Conservation (phyloP, 805 yeast species). For the Metschnikowia cubensis region DNA sequence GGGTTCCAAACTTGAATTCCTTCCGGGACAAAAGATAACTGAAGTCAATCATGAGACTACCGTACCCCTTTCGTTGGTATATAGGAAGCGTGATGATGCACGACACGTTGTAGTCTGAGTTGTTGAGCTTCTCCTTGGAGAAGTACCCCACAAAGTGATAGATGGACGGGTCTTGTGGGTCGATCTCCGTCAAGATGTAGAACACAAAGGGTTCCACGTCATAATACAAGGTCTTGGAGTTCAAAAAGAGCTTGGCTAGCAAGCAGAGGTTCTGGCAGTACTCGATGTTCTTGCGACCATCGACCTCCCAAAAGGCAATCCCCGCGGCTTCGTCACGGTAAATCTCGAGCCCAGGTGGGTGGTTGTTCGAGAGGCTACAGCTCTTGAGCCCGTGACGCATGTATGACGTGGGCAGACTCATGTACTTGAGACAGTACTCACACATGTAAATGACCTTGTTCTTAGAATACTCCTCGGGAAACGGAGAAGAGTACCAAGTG, state of each 20-base stretch:
- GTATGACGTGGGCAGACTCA: constrained; percentile 61
- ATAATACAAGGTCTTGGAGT: constrained; percentile 87
- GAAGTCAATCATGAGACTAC: constrained; percentile 82
- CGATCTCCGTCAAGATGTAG: constrained; percentile 74
- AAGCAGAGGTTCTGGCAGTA: constrained; percentile 90
- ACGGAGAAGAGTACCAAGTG: constrained; percentile 92
- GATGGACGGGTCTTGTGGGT: constrained; percentile 32
- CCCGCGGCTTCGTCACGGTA: constrained; percentile 30
- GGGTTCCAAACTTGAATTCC: constrained; percentile 83
- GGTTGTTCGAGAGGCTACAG: constrained; percentile 51
- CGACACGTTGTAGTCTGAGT: constrained; percentile 76
- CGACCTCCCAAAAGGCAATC: constrained; percentile 48
- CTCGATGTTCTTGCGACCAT: constrained; percentile 76
- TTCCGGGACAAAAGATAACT: constrained; percentile 73
- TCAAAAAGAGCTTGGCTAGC: constrained; percentile 81
- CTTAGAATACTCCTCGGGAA: constrained; percentile 77
- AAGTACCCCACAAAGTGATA: constrained; percentile 92
- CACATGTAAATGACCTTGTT: constrained; percentile 68
- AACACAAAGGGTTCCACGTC: constrained; percentile 95
- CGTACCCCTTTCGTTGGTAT: constrained; percentile 85
- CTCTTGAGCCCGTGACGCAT: constrained; percentile 67
- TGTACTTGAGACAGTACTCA: constrained; percentile 78
- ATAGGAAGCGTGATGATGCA: constrained; percentile 89
- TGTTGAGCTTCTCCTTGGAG: constrained; percentile 77
- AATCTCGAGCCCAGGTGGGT: constrained; percentile 59